Base-by-base conservation (phyloP, 495 filamentous ascomycete genomes). In the Thermochaetoides thermophila region DNA sequence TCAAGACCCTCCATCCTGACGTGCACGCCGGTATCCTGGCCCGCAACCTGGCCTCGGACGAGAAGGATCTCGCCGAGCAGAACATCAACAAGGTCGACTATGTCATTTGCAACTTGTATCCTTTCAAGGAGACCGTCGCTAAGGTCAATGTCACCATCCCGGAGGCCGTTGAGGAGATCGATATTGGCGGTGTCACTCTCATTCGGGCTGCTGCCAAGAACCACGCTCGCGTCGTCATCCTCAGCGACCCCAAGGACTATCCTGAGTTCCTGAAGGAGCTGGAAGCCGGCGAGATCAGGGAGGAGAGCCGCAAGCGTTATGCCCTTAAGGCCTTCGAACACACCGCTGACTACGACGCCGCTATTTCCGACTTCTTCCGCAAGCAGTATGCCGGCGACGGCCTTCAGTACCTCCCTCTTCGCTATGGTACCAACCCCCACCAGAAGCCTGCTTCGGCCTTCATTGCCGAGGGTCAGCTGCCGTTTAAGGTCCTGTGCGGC, bases 41-140 rank as follows among this genome's bases (percentile, higher is more conserved):
- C 29, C 79, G 87, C 38, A 74, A 95, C 54, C 75, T 93, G 32
- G 81, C 76, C 34, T 82, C 84, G 18, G 89, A 97, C 57, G 81
- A 93, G 65, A 84, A 91, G 60, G 89, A 97, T 53, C 77, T 97
- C 22, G 84, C 87, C 23, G 81, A 89, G 55, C 84, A 94, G 64
- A 93, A 84, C 61, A 97, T 97, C 50, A 66, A 78, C 61, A 96
- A 95, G 66, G 84, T 97, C 28, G 86, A 96, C 71, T 97, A 79
- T 50, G 86, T 96, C 39, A 79, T 96, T 49, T 96, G 89, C 78
- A 97, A 97, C 63, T 68, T 97, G 16, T 96, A 95, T 57, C 86
- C 86, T 9, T 96, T 97, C 73, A 92, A 94, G 67, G 84, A 95
- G 50, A 95, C 91, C 29, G 73, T 96, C 37, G 79, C 85, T 37